Percentiles rank a stretch among this genome's conserved stretches.
Conservation (phyloP, 495 filamentous ascomycete species). For the Neohortaea acidophila region DNA sequence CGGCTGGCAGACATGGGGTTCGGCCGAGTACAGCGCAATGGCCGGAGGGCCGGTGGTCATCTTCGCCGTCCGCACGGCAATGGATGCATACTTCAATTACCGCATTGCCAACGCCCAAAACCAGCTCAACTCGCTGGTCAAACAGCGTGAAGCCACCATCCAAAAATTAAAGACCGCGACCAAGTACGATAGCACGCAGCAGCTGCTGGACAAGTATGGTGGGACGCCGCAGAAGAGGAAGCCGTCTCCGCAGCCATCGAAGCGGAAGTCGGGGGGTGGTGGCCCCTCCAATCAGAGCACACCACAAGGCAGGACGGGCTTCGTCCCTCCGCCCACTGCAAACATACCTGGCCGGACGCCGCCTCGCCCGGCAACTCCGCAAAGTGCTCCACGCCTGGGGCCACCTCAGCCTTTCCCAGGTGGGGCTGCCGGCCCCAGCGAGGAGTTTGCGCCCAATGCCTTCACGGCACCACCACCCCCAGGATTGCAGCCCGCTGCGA, state of each 20-base stretch:
- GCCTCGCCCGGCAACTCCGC: constrained; percentile 9
- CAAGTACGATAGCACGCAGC: constrained; percentile 85
- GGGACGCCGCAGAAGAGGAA: constrained; percentile 26
- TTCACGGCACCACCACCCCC: constrained; percentile 20
- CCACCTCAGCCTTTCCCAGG: constrained; percentile 5
- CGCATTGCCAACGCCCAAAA: constrained; percentile 52
- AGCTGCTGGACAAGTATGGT: constrained; percentile 88
- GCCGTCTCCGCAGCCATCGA: constrained; percentile 29
- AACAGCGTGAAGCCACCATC: constrained; percentile 71
- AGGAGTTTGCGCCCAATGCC: constrained; percentile 48
- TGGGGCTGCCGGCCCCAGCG: constrained; percentile 6
- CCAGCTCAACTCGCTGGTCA: constrained; percentile 56
- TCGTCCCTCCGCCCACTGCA: constrained; percentile 70
- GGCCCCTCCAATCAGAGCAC: constrained; percentile 5
- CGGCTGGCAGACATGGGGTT: constrained; percentile 66
- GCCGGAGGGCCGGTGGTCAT: constrained; percentile 71
- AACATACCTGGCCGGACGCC: constrained; percentile 44
- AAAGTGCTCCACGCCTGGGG: constrained; percentile 16
- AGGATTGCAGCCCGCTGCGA: constrained; percentile 1
- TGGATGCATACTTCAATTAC: constrained; percentile 62
- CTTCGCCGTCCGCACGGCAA: constrained; percentile 43
- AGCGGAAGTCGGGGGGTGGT: constrained; percentile 31
- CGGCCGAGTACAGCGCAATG: constrained; percentile 59
- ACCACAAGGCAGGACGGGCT: constrained; percentile 26
- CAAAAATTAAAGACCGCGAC: constrained; percentile 88